These are phyloP conservation scores for Naganishia vishniacii DNA, from an alignment of 768 basidiomycete species.

Conservation along the genomic window DNA sequence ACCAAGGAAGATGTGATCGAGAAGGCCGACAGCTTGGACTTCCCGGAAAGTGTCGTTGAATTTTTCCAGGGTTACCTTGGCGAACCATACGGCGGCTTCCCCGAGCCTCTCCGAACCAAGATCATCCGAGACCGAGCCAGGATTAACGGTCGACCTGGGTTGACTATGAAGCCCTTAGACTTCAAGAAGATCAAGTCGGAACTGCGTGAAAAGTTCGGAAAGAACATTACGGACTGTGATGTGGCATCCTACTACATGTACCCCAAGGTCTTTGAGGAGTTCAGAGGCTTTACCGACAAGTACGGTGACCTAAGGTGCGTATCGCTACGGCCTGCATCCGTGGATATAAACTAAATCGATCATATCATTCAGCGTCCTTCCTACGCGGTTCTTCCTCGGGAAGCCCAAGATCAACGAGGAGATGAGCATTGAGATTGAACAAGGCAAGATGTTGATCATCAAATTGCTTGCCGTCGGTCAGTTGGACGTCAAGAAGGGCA, in stretches of 20 bases:
- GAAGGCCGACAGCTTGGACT: slow-evolving; percentile 83
- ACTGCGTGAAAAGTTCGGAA: slow-evolving; percentile 86
- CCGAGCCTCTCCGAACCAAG: slow-evolving; percentile 83
- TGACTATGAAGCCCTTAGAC: slow-evolving; percentile 77
- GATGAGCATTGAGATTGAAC: slow-evolving; percentile 80
- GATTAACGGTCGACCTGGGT: slow-evolving; percentile 89
- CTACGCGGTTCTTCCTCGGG: slow-evolving; percentile 94
- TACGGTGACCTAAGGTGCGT: slow-evolving; percentile 86
- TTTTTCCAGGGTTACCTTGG: slow-evolving; percentile 99
- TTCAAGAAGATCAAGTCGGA: slow-evolving; percentile 95
- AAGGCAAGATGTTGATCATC: slow-evolving; percentile 91
- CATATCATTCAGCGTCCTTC: slow-evolving; percentile 66
- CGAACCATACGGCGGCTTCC: slow-evolving; percentile 96
- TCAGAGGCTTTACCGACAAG: slow-evolving; percentile 86
- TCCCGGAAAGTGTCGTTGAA: slow-evolving; percentile 66
- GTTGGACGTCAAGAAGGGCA: slow-evolving; percentile 82
- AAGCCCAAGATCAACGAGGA: slow-evolving; percentile 89
- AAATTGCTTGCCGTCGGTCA: slow-evolving; percentile 92
- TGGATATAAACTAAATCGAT: slow-evolving; percentile 25
- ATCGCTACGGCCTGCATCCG: not conserved
- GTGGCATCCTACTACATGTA: slow-evolving; percentile 97
- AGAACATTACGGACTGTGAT: slow-evolving; percentile 86
- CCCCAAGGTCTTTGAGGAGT: slow-evolving; percentile 98
- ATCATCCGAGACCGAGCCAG: slow-evolving; percentile 89
- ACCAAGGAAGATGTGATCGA: slow-evolving; percentile 78